Base-by-base conservation (phyloP, 345 rosid species). In the Syzygium grande region DNA sequence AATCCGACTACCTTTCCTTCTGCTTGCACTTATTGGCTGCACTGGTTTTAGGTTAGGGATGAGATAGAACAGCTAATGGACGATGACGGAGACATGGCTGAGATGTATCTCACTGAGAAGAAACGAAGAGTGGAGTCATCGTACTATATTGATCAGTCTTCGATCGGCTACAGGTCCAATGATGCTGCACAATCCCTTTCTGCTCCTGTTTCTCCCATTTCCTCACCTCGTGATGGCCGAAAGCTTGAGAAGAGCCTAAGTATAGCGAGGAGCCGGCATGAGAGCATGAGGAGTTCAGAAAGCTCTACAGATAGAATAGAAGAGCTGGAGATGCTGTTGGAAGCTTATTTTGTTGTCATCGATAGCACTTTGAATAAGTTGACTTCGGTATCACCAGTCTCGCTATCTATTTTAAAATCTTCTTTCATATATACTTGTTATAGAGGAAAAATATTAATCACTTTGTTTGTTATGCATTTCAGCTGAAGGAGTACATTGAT, bases 71-170 rank as follows among this genome's bases (percentile, higher is more conserved):
- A 98, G 92, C 95, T 98, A 51, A 98, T 98, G 99, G 98, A 98
- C 88, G 99, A 98, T 91, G 99, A 98, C 88, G 99, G 99, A 79
- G 99, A 98, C 90, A 98, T 98, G 99, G 99, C 99, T 4, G 99
- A 98, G 92, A 96, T 98, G 99, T 94, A 94, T 92, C 98, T 98
- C 41, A 96, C 99, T 5, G 99, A 98, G 92, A 98, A 98, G 93
- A 98, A 96, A 92, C 93, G 87, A 51, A 93, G 99, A 86, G 92
- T 94, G 94, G 99, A 96, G 87, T 92, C 98, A 53, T 91, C 93
- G 85, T 89, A 95, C 78, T 95, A 92, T 56, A 96, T 97, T 86
- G 99, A 98, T 85, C 99, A 91, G 87, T 94, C 97, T 61, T 16
- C 93, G 84, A 65, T 93, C 85, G 98, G 97, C 86, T 96, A 91